Evolutionary conservation across 169 alveolate species (phyloP).

Genomic region (Blepharisma undulans): DNA sequence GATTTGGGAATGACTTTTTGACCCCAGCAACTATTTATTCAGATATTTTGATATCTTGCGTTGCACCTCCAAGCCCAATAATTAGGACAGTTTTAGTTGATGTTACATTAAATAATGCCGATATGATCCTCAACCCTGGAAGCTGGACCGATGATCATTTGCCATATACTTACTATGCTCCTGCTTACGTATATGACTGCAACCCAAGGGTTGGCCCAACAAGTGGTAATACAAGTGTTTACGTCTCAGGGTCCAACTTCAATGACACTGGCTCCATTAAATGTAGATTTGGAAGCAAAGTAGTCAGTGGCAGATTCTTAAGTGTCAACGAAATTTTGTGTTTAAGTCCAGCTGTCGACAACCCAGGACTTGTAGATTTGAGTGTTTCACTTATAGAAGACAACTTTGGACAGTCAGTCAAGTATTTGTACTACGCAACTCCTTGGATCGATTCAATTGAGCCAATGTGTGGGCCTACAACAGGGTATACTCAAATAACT

Average conservation of each 20-base stretch:
- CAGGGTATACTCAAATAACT: constrained; percentile 83
- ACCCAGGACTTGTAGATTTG: constrained; percentile 72
- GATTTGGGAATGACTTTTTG: constrained; percentile 62
- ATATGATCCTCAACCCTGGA: constrained; percentile 34
- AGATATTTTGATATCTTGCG: constrained; percentile 68
- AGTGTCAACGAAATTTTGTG: constrained; percentile 68
- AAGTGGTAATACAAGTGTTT: constrained; percentile 69
- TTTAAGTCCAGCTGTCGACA: constrained; percentile 68
- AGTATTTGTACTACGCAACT: constrained; percentile 72
- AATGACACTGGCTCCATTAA: constrained; percentile 67
- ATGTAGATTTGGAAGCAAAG: constrained; percentile 76
- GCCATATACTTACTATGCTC: constrained; percentile 73
- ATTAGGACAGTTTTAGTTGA: constrained; percentile 69
- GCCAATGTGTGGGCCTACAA: constrained; percentile 82
- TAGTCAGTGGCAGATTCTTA: constrained; percentile 65
- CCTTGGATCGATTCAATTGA: constrained; percentile 64
- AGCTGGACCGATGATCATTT: constrained; percentile 78
- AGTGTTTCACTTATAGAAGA: constrained; percentile 71
- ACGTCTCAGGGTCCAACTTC: constrained; percentile 74
- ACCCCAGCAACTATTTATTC: constrained; percentile 68
- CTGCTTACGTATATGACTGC: constrained; percentile 72
- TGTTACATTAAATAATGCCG: constrained; percentile 69
- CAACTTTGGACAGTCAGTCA: constrained; percentile 67
- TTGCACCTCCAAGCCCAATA: constrained; percentile 81
- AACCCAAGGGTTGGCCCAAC: constrained; percentile 82